These are phyloP conservation scores for Coemansia sp. DNA, from an alignment of 192 early-diverging fungal species.

Conservation along the genomic window DNA sequence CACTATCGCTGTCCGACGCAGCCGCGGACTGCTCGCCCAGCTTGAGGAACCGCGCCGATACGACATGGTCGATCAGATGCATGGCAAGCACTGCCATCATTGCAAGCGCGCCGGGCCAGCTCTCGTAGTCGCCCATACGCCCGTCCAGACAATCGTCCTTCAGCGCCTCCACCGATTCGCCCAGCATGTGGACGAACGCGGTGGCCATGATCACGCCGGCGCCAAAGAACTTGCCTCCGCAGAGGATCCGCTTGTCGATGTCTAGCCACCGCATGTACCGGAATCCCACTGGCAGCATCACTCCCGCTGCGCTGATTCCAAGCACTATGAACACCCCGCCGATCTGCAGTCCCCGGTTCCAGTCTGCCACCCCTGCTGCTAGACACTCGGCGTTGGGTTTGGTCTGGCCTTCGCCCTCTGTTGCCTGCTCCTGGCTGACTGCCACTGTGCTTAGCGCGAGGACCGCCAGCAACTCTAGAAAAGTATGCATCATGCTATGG, in stretches of 20 bases:
- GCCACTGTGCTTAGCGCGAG: neutral
- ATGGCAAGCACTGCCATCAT: conserved; percentile 66
- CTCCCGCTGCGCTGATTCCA: conserved; percentile 55
- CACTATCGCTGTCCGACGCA: neutral
- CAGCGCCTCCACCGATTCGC: conserved; percentile 59
- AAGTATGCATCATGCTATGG: neutral
- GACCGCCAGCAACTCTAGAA: neutral
- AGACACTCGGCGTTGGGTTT: conserved; percentile 20
- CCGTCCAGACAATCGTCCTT: conserved; percentile 59
- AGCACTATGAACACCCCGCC: conserved; percentile 61
- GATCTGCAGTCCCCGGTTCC: conserved; percentile 56
- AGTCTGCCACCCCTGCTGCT: conserved; percentile 39
- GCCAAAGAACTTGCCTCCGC: conserved; percentile 59
- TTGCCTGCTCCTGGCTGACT: neutral
- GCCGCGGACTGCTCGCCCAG: too few species aligned
- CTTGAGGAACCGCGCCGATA: conserved; percentile 12
- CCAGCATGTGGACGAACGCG: conserved; percentile 77
- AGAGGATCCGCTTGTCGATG: conserved; percentile 36
- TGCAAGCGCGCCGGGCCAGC: conserved; percentile 60
- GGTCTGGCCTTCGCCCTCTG: neutral
- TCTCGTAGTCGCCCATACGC: conserved; percentile 54
- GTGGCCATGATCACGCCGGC: conserved; percentile 76
- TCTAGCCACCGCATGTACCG: conserved; percentile 29
- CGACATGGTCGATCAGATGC: conserved; percentile 66
- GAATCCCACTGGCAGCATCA: conserved; percentile 56